A percentile compares a stretch with the other conserved stretches of the same genome.
Conservation (phyloP, 2,329 filamentous ascomycete species). For the Claviceps cyperi region DNA sequence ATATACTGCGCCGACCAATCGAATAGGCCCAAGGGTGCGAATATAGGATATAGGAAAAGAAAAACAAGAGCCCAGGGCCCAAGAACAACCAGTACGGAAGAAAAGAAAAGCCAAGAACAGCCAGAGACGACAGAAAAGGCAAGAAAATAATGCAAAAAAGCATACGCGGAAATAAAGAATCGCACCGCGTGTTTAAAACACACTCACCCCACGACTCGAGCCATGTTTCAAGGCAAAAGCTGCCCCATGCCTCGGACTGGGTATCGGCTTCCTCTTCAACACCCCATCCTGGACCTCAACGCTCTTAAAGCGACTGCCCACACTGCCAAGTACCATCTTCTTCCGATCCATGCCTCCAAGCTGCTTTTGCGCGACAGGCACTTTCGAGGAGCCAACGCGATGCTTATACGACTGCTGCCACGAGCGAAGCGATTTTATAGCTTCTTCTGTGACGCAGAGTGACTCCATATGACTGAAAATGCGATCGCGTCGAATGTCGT, state of each 20-base stretch:
- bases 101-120: not conserved
- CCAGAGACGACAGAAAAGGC: not conserved
- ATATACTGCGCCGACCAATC: not conserved
- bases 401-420: conserved; percentile 38
- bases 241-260: conserved; percentile 4
- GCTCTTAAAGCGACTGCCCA: conserved; percentile 2
- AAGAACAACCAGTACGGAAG: not conserved
- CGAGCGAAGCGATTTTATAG: conserved; percentile 28
- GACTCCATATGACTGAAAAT: conserved; percentile 32
- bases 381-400: conserved; percentile 18
- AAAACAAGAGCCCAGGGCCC: not conserved
- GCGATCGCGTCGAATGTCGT: conserved; percentile 28
- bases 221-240: conserved; percentile 4
- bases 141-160: not conserved
- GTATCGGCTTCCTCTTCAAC: conserved; percentile 2
- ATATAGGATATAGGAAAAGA: not conserved
- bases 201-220: not conserved
- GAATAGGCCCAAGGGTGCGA: not conserved
- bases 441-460: conserved; percentile 32
- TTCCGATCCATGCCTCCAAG: conserved; percentile 14
- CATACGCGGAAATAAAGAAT: not conserved
- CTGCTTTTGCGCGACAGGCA: conserved; percentile 25
- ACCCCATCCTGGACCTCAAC: conserved; percentile 10
- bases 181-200: not conserved
- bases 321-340: conserved; percentile 1